Percentiles rank a stretch among this genome's conserved stretches.
These are phyloP conservation scores for Phytophthora meadii DNA, from an alignment of 352 stramenopile genomes.

Conservation along the genomic window DNA sequence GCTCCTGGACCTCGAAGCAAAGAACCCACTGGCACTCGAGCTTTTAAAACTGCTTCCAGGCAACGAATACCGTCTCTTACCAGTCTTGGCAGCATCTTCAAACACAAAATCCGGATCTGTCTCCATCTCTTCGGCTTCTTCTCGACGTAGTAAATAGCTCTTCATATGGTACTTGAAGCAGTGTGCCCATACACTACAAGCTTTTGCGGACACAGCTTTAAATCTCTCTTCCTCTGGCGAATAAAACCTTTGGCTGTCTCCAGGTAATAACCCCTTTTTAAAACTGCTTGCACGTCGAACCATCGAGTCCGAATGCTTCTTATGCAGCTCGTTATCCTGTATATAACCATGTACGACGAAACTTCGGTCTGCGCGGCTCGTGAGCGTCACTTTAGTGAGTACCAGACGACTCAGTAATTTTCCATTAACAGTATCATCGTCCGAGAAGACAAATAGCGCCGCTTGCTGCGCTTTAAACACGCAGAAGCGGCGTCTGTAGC, in stretches of 20 bases:
- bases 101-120: slow-evolving; percentile 56
- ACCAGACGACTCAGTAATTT: slow-evolving; percentile 50
- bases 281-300: slow-evolving; percentile 31
- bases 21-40: slow-evolving; percentile 17
- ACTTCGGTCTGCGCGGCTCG: slow-evolving; percentile 28
- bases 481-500: slow-evolving; percentile 61
- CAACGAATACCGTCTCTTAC: slow-evolving; percentile 28
- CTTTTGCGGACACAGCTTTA: slow-evolving; percentile 53
- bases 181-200: slow-evolving; percentile 59
- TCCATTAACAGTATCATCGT: slow-evolving; percentile 51
- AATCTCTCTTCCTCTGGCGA: slow-evolving; percentile 47
- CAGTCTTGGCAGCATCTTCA: slow-evolving; percentile 34
- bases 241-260: slow-evolving; percentile 54
- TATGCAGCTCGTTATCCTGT: slow-evolving; percentile 52
- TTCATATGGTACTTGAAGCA: slow-evolving; percentile 75
- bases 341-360: slow-evolving; percentile 49
- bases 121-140: slow-evolving; percentile 5
- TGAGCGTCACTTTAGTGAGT: slow-evolving; percentile 56
- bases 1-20: slow-evolving; percentile 8
- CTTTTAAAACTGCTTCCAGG: slow-evolving; percentile 23
- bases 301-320: slow-evolving; percentile 52
- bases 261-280: slow-evolving; percentile 23
- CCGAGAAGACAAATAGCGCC: slow-evolving; percentile 53
- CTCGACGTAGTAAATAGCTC: slow-evolving; percentile 39
- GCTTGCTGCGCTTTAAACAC: slow-evolving; percentile 55